These are phyloP conservation scores for Pelargonium nanum DNA, from an alignment of 345 rosid species.

Conservation along the genomic window DNA sequence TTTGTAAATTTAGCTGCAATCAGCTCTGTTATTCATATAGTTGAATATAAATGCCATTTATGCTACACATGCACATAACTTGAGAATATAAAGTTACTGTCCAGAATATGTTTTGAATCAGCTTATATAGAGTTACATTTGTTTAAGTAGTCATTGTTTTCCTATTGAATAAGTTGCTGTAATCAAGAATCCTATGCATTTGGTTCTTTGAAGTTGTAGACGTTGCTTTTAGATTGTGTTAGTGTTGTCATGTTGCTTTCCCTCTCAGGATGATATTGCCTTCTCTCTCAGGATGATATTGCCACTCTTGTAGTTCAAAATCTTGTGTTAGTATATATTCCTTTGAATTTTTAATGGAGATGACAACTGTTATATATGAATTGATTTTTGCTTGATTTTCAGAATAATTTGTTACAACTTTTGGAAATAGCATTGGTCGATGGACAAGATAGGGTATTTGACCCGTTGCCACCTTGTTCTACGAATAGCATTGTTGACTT, in stretches of 20 bases:
- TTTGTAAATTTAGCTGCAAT: no score
- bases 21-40: no score
- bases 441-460: slow-evolving; percentile 44
- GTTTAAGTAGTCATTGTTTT: no score
- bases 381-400: slow-evolving; percentile 22
- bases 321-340: background rate
- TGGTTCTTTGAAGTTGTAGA: background rate
- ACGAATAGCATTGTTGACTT: slow-evolving; percentile 44
- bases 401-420: slow-evolving; percentile 47
- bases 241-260: background rate
- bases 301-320: background rate
- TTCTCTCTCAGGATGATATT: background rate
- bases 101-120: no score
- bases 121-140: no score
- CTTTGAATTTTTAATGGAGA: background rate
- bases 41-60: no score
- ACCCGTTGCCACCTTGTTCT: slow-evolving; percentile 30
- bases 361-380: background rate
- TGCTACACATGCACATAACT: no score
- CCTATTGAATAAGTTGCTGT: background rate
- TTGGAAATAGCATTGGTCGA: slow-evolving; percentile 68
- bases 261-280: background rate
- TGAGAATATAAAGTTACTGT: no score
- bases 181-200: background rate
- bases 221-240: no score